Percentiles rank a stretch among this genome's conserved stretches.
phyloP scores from a whole-genome alignment of 2,329 filamentous ascomycete species.

The Neurospora sp. region DNA sequence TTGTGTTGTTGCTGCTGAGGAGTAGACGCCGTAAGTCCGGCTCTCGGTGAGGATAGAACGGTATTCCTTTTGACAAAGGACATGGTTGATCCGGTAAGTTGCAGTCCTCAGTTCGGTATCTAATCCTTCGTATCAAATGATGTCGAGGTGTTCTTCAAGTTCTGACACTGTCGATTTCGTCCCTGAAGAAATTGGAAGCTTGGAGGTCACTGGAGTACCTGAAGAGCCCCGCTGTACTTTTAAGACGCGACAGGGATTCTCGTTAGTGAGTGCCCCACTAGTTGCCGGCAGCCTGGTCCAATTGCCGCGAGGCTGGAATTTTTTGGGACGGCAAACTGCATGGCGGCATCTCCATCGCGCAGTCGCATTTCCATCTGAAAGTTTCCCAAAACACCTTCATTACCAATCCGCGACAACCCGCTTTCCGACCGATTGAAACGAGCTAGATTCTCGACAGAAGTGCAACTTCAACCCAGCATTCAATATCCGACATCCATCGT shows the following conservation, averaged over 20 bases:
- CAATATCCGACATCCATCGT: background rate
- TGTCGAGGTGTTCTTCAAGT: background rate
- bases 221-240: background rate
- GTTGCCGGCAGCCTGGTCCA: background rate
- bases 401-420: background rate
- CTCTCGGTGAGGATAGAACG: slow-evolving; percentile 33
- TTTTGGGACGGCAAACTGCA: background rate
- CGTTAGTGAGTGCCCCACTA: background rate
- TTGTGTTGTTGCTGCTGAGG: slow-evolving; percentile 18
- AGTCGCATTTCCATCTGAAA: background rate
- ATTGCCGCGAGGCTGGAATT: background rate
- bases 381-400: background rate
- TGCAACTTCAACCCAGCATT: background rate
- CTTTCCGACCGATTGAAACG: background rate
- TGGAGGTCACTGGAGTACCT: background rate
- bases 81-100: slow-evolving; percentile 28
- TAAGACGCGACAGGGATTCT: background rate
- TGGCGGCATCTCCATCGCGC: slow-evolving; percentile 1
- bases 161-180: background rate
- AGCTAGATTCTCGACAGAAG: background rate
- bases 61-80: slow-evolving; percentile 50
- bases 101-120: background rate
- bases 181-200: background rate
- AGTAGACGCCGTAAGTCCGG: slow-evolving; percentile 17
- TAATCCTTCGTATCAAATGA: background rate